Conservation (phyloP, 129 eudicot species). For the Escallonia herrerae region DNA sequence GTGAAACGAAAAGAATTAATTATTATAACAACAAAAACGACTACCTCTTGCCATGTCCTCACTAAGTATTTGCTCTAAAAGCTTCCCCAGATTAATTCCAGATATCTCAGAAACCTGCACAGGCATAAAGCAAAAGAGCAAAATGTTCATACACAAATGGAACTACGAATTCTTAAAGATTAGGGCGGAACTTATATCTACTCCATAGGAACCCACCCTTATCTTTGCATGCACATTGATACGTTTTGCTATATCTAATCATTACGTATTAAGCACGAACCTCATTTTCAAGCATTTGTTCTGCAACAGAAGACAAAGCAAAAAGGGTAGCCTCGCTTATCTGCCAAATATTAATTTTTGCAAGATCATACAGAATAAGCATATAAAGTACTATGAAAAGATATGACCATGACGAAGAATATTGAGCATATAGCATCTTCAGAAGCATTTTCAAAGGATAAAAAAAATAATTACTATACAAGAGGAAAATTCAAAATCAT, state of each 20-base stretch:
- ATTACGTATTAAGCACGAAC: conserved; percentile 28
- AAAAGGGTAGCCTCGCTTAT: conserved; percentile 86
- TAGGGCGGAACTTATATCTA: neutral
- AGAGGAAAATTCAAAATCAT: too few relatives aligned
- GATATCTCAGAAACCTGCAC: conserved; percentile 50
- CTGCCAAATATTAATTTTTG: conserved; percentile 38
- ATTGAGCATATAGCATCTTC: too few relatives aligned
- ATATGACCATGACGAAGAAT: too few relatives aligned
- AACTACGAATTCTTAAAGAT: too few relatives aligned
- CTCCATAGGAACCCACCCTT: neutral
- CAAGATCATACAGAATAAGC: neutral
- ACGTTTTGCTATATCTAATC: neutral
- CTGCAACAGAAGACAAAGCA: conserved; percentile 82
- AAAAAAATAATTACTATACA: too few relatives aligned
- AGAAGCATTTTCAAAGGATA: too few relatives aligned
- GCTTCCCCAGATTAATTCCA: conserved; percentile 36
- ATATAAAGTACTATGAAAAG: too few relatives aligned
- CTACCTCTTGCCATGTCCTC: conserved; percentile 86
- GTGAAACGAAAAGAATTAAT: neutral
- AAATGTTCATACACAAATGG: too few relatives aligned
- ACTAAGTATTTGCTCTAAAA: conserved; percentile 61
- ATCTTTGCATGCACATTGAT: neutral
- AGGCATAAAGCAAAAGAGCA: neutral
- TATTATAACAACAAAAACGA: neutral
- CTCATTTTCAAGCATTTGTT: conserved; percentile 75